phyloP scores from a whole-genome alignment of 1,284 basidiomycete species.

The Leccinum glutinopallens region DNA sequence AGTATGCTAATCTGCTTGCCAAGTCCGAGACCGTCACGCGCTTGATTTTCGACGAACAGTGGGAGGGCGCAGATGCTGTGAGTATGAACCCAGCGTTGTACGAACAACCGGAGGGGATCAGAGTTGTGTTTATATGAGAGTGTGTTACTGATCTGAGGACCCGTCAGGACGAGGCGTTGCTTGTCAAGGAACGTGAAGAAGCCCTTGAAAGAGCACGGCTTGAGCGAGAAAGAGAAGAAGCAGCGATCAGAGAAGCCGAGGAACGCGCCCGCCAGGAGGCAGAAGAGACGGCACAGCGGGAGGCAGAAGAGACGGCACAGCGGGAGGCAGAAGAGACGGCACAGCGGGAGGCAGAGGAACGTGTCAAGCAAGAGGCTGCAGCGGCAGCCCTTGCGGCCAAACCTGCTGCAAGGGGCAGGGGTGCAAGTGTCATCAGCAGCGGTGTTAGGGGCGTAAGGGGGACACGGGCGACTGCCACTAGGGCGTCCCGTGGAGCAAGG shows the following conservation, averaged over 20 bases:
- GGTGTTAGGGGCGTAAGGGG: slow-evolving; percentile 57
- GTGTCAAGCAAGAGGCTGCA: slow-evolving; percentile 30
- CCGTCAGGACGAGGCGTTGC: slow-evolving; percentile 56
- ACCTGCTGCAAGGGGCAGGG: slow-evolving; percentile 34
- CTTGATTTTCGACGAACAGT: slow-evolving; percentile 72
- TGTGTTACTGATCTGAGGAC: slow-evolving; percentile 11
- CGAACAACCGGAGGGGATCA: neutral
- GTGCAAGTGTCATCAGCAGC: slow-evolving; percentile 42
- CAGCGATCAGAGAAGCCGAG: slow-evolving; percentile 49
- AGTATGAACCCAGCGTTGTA: slow-evolving; percentile 26
- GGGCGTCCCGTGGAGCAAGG: slow-evolving; percentile 40
- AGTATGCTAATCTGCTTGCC: slow-evolving; percentile 68
- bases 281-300: too few relatives aligned
- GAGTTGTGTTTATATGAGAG: neutral
- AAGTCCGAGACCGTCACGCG: slow-evolving; percentile 66
- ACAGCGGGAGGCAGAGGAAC: slow-evolving; percentile 36
- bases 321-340: slow-evolving; percentile 45
- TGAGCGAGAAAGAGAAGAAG: slow-evolving; percentile 55
- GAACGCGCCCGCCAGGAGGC: slow-evolving; percentile 51
- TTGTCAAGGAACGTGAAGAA: slow-evolving; percentile 53
- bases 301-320: too few relatives aligned
- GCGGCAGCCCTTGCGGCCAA: slow-evolving; percentile 25
- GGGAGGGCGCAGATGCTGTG: slow-evolving; percentile 70
- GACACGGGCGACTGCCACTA: slow-evolving; percentile 45
- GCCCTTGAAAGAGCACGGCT: slow-evolving; percentile 47